Conservation (phyloP, 768 basidiomycete genomes). For the Lyophyllum semitale region DNA sequence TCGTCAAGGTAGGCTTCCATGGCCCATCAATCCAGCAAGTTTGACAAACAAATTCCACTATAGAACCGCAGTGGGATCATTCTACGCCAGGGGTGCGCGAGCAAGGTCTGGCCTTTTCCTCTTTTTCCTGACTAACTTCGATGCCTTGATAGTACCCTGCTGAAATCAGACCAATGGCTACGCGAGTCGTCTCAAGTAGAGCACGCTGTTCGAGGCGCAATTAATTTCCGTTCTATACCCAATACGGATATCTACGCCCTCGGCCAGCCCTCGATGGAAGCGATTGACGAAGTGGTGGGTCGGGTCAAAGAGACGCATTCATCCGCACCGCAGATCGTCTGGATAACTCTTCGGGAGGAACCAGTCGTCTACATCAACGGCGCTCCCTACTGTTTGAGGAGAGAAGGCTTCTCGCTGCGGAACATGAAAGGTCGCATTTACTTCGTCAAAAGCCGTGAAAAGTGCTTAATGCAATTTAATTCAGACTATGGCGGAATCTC, state of each 20-base stretch:
- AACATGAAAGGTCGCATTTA: constrained; percentile 82
- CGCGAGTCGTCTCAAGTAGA: constrained; percentile 68
- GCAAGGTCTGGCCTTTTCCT: not conserved
- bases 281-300: constrained; percentile 77
- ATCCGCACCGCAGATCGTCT: constrained; percentile 64
- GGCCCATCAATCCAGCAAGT: not conserved
- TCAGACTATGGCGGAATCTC: constrained; percentile 96
- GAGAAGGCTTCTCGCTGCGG: constrained; percentile 83
- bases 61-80: constrained; percentile 94
- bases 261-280: constrained; percentile 89
- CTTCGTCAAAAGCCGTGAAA: not conserved
- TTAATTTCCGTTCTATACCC: constrained; percentile 89
- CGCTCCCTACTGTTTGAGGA: constrained; percentile 83
- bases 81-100: constrained; percentile 74
- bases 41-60: constrained; percentile 1
- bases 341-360: constrained; percentile 94
- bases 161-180: constrained; percentile 94
- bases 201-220: constrained; percentile 83
- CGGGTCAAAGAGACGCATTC: constrained; percentile 65
- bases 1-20: constrained; percentile 65
- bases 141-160: constrained; percentile 57
- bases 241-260: constrained; percentile 85
- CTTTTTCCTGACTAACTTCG: not conserved
- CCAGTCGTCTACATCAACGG: constrained; percentile 94
- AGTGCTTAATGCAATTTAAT: not conserved